These are phyloP conservation scores for Tolypocladium nubicola DNA, from an alignment of 2,329 filamentous ascomycete genomes.

Conservation along the genomic window DNA sequence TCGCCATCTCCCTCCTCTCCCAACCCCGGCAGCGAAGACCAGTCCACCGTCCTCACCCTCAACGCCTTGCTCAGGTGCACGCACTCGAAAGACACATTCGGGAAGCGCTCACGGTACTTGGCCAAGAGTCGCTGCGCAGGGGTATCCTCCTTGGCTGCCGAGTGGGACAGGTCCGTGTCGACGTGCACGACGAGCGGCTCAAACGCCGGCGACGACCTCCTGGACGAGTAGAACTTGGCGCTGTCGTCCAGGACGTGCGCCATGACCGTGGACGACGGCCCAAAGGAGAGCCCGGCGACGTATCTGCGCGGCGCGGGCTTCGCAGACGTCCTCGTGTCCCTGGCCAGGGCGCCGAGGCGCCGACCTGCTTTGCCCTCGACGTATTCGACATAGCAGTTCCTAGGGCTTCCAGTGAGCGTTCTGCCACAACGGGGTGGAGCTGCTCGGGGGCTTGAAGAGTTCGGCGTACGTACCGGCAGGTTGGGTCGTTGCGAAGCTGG, in stretches of 20 bases:
- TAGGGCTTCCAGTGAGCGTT: slow-evolving; percentile 7
- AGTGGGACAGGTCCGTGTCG: slow-evolving; percentile 26
- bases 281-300: slow-evolving; percentile 73
- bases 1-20: slow-evolving; percentile 7
- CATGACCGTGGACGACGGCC: slow-evolving; percentile 68
- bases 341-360: slow-evolving; percentile 46
- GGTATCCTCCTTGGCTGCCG: slow-evolving; percentile 8
- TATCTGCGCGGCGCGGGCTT: slow-evolving; percentile 33
- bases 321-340: slow-evolving; percentile 29
- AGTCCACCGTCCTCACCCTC: slow-evolving; percentile 38
- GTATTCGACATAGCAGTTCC: slow-evolving; percentile 67
- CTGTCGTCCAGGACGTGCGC: slow-evolving; percentile 66
- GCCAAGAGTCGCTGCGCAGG: slow-evolving; percentile 34
- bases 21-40: slow-evolving; percentile 30
- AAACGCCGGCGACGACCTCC: slow-evolving; percentile 56
- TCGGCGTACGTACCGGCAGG: slow-evolving; percentile 17
- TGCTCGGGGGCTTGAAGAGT: not conserved
- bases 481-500: slow-evolving; percentile 18
- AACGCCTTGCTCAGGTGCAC: slow-evolving; percentile 56
- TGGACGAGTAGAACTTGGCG: slow-evolving; percentile 52
- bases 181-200: slow-evolving; percentile 52
- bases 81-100: slow-evolving; percentile 52
- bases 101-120: slow-evolving; percentile 49
- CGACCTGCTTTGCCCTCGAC: slow-evolving; percentile 71
- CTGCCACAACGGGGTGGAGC: not conserved